These are phyloP conservation scores for Kazachstania sp. DNA, from an alignment of 1,139 yeast species.

Conservation along the genomic window DNA sequence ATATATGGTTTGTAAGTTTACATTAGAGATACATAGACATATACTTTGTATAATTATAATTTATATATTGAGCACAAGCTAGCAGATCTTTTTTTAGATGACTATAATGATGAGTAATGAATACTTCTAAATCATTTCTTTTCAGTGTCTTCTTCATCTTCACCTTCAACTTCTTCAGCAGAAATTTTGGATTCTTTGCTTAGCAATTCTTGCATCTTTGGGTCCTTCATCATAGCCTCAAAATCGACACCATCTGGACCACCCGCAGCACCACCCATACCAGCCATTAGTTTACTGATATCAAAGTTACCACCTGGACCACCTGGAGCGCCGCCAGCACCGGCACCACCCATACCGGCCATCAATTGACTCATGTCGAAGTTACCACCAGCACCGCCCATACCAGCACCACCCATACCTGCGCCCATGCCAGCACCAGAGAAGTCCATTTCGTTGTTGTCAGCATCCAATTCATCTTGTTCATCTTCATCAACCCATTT, in stretches of 20 bases:
- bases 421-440: constrained; percentile 27
- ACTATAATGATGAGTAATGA: neutral
- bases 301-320: constrained; percentile 28
- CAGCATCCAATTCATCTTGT: constrained; percentile 52
- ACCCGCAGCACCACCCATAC: constrained; percentile 32
- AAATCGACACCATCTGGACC: constrained; percentile 34
- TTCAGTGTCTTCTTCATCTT: constrained; percentile 7
- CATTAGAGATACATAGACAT: neutral
- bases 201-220: constrained; percentile 4
- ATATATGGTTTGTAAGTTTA: too few species aligned
- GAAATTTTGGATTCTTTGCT: constrained; percentile 2
- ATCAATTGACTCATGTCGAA: constrained; percentile 19
- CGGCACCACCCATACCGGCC: constrained; percentile 32
- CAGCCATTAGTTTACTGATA: constrained; percentile 18
- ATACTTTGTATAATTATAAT: neutral
- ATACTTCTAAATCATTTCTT: constrained; percentile 3
- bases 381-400: too few species aligned
- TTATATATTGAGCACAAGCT: neutral
- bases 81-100: neutral
- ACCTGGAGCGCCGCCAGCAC: constrained; percentile 28
- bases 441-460: constrained; percentile 36
- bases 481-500: constrained; percentile 97
- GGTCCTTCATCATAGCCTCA: constrained; percentile 26
- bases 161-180: constrained; percentile 5
- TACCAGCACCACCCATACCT: constrained; percentile 28